Conservation (phyloP, 2,329 filamentous ascomycete species). For the Cladosporium cucumerinum region DNA sequence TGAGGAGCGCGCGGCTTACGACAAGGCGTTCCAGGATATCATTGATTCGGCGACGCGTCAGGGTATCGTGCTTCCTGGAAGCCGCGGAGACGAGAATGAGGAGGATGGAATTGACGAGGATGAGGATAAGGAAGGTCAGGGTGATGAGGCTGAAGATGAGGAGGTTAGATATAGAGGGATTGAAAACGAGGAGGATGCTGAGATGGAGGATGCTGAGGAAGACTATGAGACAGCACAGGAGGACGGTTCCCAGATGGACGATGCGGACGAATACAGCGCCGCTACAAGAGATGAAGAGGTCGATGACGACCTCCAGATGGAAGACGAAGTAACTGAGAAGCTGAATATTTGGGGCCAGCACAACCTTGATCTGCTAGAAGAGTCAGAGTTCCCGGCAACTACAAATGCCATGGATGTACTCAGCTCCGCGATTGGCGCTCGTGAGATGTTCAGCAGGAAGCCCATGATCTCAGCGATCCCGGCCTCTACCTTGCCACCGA, state of each 20-base stretch:
- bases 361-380: not conserved
- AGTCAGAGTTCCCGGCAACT: not conserved
- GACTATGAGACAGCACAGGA: not conserved
- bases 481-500: not conserved
- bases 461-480: not conserved
- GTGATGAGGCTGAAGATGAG: not conserved
- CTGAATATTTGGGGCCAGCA: not conserved
- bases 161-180: too few relatives aligned
- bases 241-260: not conserved
- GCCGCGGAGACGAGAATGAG: not conserved
- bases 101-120: not conserved
- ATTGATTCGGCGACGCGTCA: not conserved
- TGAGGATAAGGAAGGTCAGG: not conserved
- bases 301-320: not conserved
- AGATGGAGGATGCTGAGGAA: not conserved
- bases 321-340: not conserved
- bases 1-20: not conserved
- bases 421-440: not conserved
- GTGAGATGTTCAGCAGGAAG: not conserved
- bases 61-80: not conserved
- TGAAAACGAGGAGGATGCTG: not conserved
- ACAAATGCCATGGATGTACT: not conserved
- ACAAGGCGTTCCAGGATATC: not conserved
- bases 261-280: not conserved
- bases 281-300: not conserved